Conservation (phyloP, 2,329 filamentous ascomycete genomes). For the Aspergillus phoenicis region DNA sequence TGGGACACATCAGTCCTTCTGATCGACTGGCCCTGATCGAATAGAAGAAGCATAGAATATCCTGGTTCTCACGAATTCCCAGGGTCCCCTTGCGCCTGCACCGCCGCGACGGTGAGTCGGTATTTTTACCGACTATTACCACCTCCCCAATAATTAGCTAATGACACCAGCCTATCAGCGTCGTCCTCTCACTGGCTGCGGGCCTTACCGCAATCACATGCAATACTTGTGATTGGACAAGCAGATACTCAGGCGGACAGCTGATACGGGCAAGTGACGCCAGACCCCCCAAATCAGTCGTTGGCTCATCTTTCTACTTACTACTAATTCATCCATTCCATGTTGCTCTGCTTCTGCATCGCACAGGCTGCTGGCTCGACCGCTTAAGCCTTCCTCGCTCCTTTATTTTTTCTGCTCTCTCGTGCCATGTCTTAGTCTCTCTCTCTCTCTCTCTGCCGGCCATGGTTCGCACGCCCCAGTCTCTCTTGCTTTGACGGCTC, state of each 20-base stretch:
- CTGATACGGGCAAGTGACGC: constrained; percentile 32
- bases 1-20: no score
- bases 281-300: constrained; percentile 15
- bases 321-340: not conserved
- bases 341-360: constrained; percentile 18
- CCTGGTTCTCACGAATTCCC: not conserved
- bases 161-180: constrained; percentile 2
- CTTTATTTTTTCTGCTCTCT: not conserved
- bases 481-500: constrained; percentile 16
- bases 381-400: constrained; percentile 13
- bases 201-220: constrained; percentile 21
- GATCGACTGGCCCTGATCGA: no score
- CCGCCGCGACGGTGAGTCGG: not conserved
- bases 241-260: constrained; percentile 15
- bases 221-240: constrained; percentile 20
- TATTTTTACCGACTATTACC: constrained; percentile 2
- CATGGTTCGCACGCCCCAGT: constrained; percentile 13
- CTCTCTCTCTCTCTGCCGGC: constrained; percentile 14
- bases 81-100: constrained; percentile 4
- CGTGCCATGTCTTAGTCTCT: constrained; percentile 4
- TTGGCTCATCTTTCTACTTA: no score
- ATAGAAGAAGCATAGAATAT: not conserved
- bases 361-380: constrained; percentile 15
- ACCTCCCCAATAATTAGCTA: constrained; percentile 15
- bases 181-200: constrained; percentile 13